Conservation (phyloP, 1,284 basidiomycete genomes). For the Malassezia sp. region DNA sequence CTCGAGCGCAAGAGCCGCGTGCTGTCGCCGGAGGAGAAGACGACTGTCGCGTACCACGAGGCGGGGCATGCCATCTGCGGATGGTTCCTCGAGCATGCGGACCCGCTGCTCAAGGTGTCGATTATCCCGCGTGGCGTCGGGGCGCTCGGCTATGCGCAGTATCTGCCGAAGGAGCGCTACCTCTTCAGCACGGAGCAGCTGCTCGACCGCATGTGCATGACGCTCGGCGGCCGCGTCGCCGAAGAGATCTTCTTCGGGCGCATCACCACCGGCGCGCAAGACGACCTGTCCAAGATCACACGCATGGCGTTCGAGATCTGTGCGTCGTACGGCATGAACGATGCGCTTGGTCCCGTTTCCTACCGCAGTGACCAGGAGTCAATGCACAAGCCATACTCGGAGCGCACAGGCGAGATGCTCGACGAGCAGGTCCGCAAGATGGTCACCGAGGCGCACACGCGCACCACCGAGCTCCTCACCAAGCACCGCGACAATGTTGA, state of each 20-base stretch:
- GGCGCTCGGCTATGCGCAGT: constrained; percentile 90
- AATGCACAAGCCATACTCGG: constrained; percentile 95
- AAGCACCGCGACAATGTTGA: constrained; percentile 78
- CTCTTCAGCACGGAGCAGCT: constrained; percentile 90
- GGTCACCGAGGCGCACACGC: constrained; percentile 74
- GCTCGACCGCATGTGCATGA: constrained; percentile 94
- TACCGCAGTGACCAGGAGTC: constrained; percentile 79
- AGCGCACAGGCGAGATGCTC: constrained; percentile 87
- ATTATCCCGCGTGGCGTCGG: constrained; percentile 95
- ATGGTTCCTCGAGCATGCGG: constrained; percentile 95
- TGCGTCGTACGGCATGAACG: constrained; percentile 69
- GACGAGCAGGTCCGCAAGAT: constrained; percentile 83
- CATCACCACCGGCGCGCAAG: constrained; percentile 97
- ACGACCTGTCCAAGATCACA: constrained; percentile 94
- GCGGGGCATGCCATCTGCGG: constrained; percentile 96
- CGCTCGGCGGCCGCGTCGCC: constrained; percentile 90
- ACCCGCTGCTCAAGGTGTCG: constrained; percentile 92
- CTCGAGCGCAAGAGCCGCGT: constrained; percentile 90
- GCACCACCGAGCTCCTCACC: constrained; percentile 71
- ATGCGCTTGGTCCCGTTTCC: constrained; percentile 82
- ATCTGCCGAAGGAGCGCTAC: constrained; percentile 89
- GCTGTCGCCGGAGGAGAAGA: constrained; percentile 90
- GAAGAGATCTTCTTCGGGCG: constrained; percentile 94
- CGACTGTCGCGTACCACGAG: constrained; percentile 96
- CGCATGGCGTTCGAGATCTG: constrained; percentile 87